phyloP scores from a whole-genome alignment of 2,329 filamentous ascomycete species.

The Knoxdaviesia proteae region DNA sequence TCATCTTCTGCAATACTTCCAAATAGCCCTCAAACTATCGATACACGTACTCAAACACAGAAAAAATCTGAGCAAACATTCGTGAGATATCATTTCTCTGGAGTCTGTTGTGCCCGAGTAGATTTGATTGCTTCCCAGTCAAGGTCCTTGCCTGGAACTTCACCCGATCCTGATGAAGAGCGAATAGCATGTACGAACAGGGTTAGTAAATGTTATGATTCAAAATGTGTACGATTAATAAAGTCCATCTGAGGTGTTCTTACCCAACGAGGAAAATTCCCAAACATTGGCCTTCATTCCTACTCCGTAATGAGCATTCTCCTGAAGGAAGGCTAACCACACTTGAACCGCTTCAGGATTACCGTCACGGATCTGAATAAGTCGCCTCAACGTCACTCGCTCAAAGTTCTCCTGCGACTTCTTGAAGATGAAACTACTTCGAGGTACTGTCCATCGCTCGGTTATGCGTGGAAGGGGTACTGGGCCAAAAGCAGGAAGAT shows the following conservation, averaged over 20 bases:
- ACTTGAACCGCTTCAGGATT: constrained; percentile 72
- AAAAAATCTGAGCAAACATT: too few relatives aligned
- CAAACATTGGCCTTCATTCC: constrained; percentile 98
- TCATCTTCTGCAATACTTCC: too few relatives aligned
- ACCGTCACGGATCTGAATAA: constrained; percentile 87
- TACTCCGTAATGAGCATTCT: constrained; percentile 86
- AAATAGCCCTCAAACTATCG: too few relatives aligned
- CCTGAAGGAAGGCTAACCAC: constrained; percentile 82
- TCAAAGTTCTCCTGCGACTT: constrained; percentile 98
- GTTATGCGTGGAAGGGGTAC: constrained; percentile 68
- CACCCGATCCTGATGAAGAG: too few relatives aligned
- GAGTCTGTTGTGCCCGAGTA: too few relatives aligned
- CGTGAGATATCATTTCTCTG: too few relatives aligned
- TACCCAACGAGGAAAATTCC: constrained; percentile 56
- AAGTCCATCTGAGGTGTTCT: neutral
- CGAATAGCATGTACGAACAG: neutral
- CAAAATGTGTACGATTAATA: too few relatives aligned
- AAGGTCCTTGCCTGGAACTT: too few relatives aligned
- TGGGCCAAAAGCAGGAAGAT: constrained; percentile 68
- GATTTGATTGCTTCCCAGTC: too few relatives aligned
- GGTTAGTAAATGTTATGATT: neutral
- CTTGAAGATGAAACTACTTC: constrained; percentile 82
- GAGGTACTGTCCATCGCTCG: constrained; percentile 87
- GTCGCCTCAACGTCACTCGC: constrained; percentile 60
- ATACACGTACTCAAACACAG: too few relatives aligned